Evolutionary conservation across 257 asterid species (phyloP), one percentile per base, ranked within the genome.

Genomic region (Plectranthus barbatus): DNA sequence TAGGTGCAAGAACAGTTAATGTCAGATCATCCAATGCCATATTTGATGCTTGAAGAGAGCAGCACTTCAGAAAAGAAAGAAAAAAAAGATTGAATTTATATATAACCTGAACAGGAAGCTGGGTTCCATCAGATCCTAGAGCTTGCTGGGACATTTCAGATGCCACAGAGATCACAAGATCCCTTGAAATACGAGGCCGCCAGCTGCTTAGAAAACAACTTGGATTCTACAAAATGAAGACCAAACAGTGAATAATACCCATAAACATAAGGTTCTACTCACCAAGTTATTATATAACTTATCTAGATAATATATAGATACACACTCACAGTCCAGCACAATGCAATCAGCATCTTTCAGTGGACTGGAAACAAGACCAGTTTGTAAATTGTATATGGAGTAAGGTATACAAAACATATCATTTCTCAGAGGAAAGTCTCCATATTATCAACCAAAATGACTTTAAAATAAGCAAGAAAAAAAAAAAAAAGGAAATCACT

Each of bases 1-100:
- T 84, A 47, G 97, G 99, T 71, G 99, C 99, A 71, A 84, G 96
- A 77, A 93, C 91, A 5, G 91, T 93, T 78, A 93, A 72, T 23
- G 94, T 90, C 82, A 93, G 88, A 78, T 84, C 88, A 15, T 90
- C 89, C 5, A 87, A 77, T 45, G 97, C 87, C 91, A 84, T 75
- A 69, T 93, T 93, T 72, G 99, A 85, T 59, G 95, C 99, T 78
- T 93, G 97, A 74, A 93, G 92, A 51, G 95, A 77, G 61, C 54
- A 65, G 62, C 41, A 60, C 36, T 21, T 48, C 48, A 56, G 44
- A 19, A 52, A 23, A 14, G 14, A 7, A 36, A 41, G 5, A 40
- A 23, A 21, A 36, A 11, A 50, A 6, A 5, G 26, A 26, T 26
- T 26, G 5, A 26, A 26, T 26, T 2, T 26, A 26, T 75, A 36